Percentiles rank a stretch among this genome's conserved stretches.
Evolutionary conservation across 2,329 filamentous ascomycete species (phyloP).

Genomic region (Monosporascus ibericus): DNA sequence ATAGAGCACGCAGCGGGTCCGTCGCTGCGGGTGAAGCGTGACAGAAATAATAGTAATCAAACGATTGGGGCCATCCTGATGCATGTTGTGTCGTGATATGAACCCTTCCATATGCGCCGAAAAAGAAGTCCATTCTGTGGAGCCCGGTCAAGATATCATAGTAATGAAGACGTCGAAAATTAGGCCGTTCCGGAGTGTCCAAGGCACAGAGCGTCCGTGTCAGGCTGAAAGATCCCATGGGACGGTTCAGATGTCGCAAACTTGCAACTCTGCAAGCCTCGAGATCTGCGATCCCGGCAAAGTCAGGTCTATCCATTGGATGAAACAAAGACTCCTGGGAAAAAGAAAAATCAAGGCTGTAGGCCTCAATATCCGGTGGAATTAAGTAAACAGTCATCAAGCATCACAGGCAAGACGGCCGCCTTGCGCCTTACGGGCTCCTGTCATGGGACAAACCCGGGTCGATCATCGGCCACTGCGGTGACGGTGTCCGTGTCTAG

Average conservation of each 20-base stretch:
- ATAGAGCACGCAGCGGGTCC: slow-evolving; percentile 19
- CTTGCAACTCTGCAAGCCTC: slow-evolving; percentile 28
- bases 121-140: slow-evolving; percentile 19
- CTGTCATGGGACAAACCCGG: slow-evolving; percentile 1
- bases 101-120: slow-evolving; percentile 24
- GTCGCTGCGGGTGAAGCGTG: slow-evolving; percentile 21
- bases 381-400: slow-evolving; percentile 24
- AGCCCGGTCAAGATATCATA: slow-evolving; percentile 20
- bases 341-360: slow-evolving; percentile 16
- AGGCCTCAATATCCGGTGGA: slow-evolving; percentile 24
- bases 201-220: slow-evolving; percentile 2
- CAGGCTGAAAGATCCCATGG: slow-evolving; percentile 5
- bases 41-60: slow-evolving; percentile 22
- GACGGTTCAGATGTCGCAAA: slow-evolving; percentile 26
- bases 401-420: slow-evolving; percentile 20
- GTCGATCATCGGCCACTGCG: slow-evolving; percentile 21
- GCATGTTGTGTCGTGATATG: slow-evolving; percentile 24
- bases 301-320: slow-evolving; percentile 26
- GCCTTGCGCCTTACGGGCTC: slow-evolving; percentile 9
- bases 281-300: slow-evolving; percentile 20
- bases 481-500: slow-evolving; percentile 23
- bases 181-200: slow-evolving; percentile 12
- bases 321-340: slow-evolving; percentile 20
- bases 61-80: slow-evolving; percentile 25
- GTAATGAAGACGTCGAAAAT: slow-evolving; percentile 11